Evolutionary conservation across 2,329 filamentous ascomycete species (phyloP), one percentile per base, ranked within the genome.

Genomic region (Lasiodiplodia hormozganensis): DNA sequence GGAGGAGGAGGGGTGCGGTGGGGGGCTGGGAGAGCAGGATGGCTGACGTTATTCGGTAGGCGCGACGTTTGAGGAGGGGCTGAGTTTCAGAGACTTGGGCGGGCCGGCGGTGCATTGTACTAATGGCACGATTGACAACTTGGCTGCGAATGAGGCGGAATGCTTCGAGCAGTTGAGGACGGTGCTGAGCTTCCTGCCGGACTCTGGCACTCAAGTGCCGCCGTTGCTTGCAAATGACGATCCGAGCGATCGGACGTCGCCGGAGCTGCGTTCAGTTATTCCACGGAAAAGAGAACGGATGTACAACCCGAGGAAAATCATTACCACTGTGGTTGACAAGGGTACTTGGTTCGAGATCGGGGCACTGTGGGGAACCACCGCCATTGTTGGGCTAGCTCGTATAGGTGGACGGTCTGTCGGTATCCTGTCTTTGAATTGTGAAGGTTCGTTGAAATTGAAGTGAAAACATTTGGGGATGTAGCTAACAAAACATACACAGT

Each of bases 91-190:
- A 14, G 87, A 89, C 70, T 80, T 90, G 0, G 88, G 88, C 3
- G 88, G 88, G 0, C 87, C 88, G 0, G 78, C 78, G 23, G 85
- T 90, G 76, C 88, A 90, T 73, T 89, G 87, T 72, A 86, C 85
- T 0, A 90, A 90, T 69, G 88, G 88, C 0, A 90, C 88, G 0
- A 89, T 90, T 60, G 88, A 90, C 70, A 90, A 90, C 65, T 79
- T 89, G 2, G 88, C 88, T 0, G 80, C 82, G 4, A 84, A 88
- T 69, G 88, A 90, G 74, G 80, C 81, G n/a, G 87, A 85, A 49
- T 89, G 87, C 70, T 90, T 89, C 69, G 84, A 86, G 71, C 88
- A 90, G 74, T 74, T 90, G 4, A 80, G 86, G 1, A 85, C 82
- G 0, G 83, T 90, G 0, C 74, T 90, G 23, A 78, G 81, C 28